phyloP scores from a whole-genome alignment of 2,329 filamentous ascomycete genomes.

The Xylariaceae sp. region DNA sequence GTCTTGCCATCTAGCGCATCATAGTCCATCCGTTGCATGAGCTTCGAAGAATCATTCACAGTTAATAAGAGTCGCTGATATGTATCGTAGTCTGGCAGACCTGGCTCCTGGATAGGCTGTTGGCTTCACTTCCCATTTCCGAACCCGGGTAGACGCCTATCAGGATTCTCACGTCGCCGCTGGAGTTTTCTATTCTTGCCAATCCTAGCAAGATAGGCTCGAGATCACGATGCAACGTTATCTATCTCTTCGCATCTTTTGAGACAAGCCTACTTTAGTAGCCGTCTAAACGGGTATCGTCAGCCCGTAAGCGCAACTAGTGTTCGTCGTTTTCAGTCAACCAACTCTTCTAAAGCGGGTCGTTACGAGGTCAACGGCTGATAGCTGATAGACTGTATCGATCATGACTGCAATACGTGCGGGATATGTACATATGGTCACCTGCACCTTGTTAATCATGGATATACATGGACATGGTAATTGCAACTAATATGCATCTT shows the following conservation, averaged over 20 bases:
- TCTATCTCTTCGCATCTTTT: slow-evolving; percentile 10
- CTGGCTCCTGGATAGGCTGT: background rate
- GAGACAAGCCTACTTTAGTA: slow-evolving; percentile 8
- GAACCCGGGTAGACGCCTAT: slow-evolving; percentile 14
- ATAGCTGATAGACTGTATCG: slow-evolving; percentile 7
- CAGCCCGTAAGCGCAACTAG: slow-evolving; percentile 6
- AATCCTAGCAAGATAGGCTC: slow-evolving; percentile 19
- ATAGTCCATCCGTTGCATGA: slow-evolving; percentile 2
- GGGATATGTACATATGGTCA: slow-evolving; percentile 18
- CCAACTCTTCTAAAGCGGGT: slow-evolving; percentile 1
- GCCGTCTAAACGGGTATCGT: slow-evolving; percentile 4
- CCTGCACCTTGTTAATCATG: slow-evolving; percentile 22
- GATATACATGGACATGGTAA: slow-evolving; percentile 23
- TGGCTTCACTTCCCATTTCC: slow-evolving; percentile 29
- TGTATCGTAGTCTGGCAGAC: background rate
- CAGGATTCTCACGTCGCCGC: slow-evolving; percentile 11
- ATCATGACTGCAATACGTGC: slow-evolving; percentile 10
- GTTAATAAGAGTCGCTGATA: slow-evolving; percentile 17
- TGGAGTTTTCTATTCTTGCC: slow-evolving; percentile 6
- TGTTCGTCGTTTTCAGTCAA: background rate
- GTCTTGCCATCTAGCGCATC: slow-evolving; percentile 26
- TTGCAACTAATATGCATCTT: slow-evolving; percentile 23
- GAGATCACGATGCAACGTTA: slow-evolving; percentile 25
- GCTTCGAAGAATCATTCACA: slow-evolving; percentile 16
- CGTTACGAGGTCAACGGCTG: slow-evolving; percentile 17